Evolutionary conservation across 768 basidiomycete genomes (phyloP).

Genomic region (Xanthoconium stramineum): DNA sequence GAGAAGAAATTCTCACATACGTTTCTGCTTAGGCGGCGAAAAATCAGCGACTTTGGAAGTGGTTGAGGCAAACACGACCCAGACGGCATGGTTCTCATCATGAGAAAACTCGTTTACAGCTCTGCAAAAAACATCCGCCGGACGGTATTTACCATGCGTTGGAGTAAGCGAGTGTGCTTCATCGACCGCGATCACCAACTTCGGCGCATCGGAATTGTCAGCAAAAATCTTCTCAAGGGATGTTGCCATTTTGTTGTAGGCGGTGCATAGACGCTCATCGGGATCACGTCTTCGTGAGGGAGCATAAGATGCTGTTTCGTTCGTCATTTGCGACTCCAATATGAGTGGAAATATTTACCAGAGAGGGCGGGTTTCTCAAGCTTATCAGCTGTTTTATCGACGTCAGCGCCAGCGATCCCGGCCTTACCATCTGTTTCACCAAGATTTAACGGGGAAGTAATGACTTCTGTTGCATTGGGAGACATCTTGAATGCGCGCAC

Average conservation of each 20-base stretch:
- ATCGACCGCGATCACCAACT: conserved; percentile 17
- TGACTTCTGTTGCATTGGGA: neutral
- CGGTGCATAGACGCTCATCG: neutral
- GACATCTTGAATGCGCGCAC: neutral
- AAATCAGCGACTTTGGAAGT: conserved; percentile 10
- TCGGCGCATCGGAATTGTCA: neutral
- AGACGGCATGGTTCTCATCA: neutral
- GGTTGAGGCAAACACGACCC: conserved; percentile 18
- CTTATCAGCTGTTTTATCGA: neutral
- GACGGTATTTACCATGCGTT: neutral
- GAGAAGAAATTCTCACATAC: neutral
- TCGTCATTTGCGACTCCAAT: too few species aligned
- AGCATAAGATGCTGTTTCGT: neutral
- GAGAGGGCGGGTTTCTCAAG: neutral
- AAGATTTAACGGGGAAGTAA: neutral
- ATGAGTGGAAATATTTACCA: neutral
- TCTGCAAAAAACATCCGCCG: conserved; percentile 5
- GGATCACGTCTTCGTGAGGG: neutral
- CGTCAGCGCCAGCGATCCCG: neutral
- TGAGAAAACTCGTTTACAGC: conserved; percentile 7
- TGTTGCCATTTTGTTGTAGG: neutral
- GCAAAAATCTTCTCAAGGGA: neutral
- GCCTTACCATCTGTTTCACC: neutral
- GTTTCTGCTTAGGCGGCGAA: neutral
- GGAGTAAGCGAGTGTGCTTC: conserved; percentile 7